Percentiles rank a stretch among this genome's conserved stretches.
These are phyloP conservation scores for Fraxinus anomala DNA, from an alignment of 257 asterid genomes.

Conservation along the genomic window DNA sequence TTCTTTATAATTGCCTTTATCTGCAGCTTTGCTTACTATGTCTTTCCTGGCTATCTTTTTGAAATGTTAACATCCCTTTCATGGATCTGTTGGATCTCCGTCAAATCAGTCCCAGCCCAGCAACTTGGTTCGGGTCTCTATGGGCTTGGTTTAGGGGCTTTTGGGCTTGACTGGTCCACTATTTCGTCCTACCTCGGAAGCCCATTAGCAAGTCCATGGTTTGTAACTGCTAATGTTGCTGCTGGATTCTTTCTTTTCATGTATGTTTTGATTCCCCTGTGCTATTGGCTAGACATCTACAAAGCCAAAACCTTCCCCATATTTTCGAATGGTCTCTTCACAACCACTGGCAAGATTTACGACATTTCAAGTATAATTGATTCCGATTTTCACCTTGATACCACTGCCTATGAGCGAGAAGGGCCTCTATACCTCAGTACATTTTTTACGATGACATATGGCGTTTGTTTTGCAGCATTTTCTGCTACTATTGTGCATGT, in stretches of 20 bases:
- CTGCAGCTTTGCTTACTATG: slow-evolving; percentile 86
- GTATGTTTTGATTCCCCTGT: slow-evolving; percentile 75
- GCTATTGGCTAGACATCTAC: slow-evolving; percentile 74
- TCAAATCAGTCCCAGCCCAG: slow-evolving; percentile 64
- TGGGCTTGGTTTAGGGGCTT: slow-evolving; percentile 79
- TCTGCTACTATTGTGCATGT: slow-evolving; percentile 79
- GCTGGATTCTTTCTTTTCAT: slow-evolving; percentile 64
- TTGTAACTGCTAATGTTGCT: slow-evolving; percentile 91
- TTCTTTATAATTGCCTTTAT: slow-evolving; percentile 76
- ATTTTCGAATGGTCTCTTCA: slow-evolving; percentile 66
- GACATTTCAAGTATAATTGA: slow-evolving; percentile 78
- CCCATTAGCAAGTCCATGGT: slow-evolving; percentile 94
- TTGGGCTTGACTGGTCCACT: slow-evolving; percentile 85
- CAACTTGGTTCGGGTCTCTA: slow-evolving; percentile 82
- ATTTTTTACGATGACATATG: slow-evolving; percentile 78
- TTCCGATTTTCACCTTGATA: slow-evolving; percentile 67
- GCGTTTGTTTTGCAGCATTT: slow-evolving; percentile 81
- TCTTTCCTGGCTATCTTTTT: slow-evolving; percentile 80
- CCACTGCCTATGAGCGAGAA: slow-evolving; percentile 47
- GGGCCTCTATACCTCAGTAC: slow-evolving; percentile 86
- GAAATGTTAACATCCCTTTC: slow-evolving; percentile 82
- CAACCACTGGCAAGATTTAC: slow-evolving; percentile 55
- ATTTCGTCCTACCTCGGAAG: slow-evolving; percentile 84
- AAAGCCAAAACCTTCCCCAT: slow-evolving; percentile 79
- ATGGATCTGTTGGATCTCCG: slow-evolving; percentile 89